phyloP scores from a whole-genome alignment of 2,329 filamentous ascomycete genomes.

The Alternaria sp. region DNA sequence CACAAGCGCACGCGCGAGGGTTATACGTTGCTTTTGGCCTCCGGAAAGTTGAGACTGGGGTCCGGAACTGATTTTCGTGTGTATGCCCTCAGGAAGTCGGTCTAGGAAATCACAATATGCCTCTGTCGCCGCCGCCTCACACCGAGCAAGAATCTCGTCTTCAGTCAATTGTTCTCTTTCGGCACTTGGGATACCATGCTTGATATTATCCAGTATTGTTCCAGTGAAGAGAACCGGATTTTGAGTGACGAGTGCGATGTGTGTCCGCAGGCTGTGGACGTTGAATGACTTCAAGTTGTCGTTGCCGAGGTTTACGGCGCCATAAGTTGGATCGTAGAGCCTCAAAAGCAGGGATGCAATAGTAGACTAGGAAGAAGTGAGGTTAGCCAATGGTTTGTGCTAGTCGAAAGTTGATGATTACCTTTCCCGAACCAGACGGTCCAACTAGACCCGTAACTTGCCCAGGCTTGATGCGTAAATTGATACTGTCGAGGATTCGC shows the following conservation, averaged over 20 bases:
- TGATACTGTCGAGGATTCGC: conserved; percentile 48
- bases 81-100: conserved; percentile 42
- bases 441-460: conserved; percentile 55
- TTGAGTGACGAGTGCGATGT: conserved; percentile 44
- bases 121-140: conserved; percentile 58
- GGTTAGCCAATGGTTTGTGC: neutral
- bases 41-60: conserved; percentile 45
- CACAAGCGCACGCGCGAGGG: conserved; percentile 45
- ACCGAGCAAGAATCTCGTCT: conserved; percentile 53
- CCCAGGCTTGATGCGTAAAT: conserved; percentile 46
- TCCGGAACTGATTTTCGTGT: conserved; percentile 42
- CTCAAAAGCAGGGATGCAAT: conserved; percentile 52
- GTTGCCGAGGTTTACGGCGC: conserved; percentile 34
- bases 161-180: conserved; percentile 28
- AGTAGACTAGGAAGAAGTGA: conserved; percentile 49
- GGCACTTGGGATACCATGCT: conserved; percentile 33
- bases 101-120: conserved; percentile 58
- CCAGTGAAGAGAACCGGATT: conserved; percentile 43
- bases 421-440: conserved; percentile 47
- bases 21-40: conserved; percentile 49
- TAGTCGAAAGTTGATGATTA: neutral
- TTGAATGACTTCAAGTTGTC: conserved; percentile 37
- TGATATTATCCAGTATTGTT: conserved; percentile 47
- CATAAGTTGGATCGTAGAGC: conserved; percentile 46
- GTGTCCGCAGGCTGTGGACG: conserved; percentile 38